These are phyloP conservation scores for Populus hybrid DNA, from an alignment of 441 rosid species.

Conservation along the genomic window DNA sequence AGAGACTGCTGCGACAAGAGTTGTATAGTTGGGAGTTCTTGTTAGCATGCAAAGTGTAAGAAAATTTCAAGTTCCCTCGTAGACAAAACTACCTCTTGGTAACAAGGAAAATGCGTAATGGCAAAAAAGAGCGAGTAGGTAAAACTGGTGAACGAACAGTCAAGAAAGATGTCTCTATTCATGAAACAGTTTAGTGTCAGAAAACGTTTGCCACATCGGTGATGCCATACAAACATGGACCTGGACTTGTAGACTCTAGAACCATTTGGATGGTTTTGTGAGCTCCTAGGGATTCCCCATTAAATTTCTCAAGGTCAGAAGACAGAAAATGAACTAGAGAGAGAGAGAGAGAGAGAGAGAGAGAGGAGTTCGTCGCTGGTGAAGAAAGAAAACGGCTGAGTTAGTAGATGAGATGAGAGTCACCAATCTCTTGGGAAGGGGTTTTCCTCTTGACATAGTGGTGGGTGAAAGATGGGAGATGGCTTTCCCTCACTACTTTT, in stretches of 20 bases:
- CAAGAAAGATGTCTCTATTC: slow-evolving; percentile 5
- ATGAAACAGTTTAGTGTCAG: not conserved
- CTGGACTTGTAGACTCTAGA: not conserved
- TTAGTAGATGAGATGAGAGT: slow-evolving; percentile 25
- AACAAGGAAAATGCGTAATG: not conserved
- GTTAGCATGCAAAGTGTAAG: not conserved
- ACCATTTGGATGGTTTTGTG: not conserved
- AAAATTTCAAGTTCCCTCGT: not conserved
- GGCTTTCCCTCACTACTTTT: slow-evolving; percentile 28
- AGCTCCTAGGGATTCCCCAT: not conserved
- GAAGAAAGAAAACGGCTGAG: slow-evolving; percentile 35
- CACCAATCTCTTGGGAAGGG: slow-evolving; percentile 16
- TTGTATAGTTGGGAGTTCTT: not conserved
- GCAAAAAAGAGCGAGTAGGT: slow-evolving; percentile 24
- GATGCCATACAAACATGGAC: slow-evolving; percentile 9
- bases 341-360: not conserved
- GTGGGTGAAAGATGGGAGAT: slow-evolving; percentile 38
- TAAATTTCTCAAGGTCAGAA: not conserved
- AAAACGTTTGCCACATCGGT: not conserved
- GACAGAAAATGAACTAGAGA: not conserved
- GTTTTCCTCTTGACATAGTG: slow-evolving; percentile 9
- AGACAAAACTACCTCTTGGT: slow-evolving; percentile 9
- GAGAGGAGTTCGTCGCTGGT: slow-evolving; percentile 3
- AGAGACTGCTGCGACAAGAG: not conserved
- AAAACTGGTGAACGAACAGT: slow-evolving; percentile 38